Conservation (phyloP, 495 filamentous ascomycete genomes). For the Baudoinia panamericana region DNA sequence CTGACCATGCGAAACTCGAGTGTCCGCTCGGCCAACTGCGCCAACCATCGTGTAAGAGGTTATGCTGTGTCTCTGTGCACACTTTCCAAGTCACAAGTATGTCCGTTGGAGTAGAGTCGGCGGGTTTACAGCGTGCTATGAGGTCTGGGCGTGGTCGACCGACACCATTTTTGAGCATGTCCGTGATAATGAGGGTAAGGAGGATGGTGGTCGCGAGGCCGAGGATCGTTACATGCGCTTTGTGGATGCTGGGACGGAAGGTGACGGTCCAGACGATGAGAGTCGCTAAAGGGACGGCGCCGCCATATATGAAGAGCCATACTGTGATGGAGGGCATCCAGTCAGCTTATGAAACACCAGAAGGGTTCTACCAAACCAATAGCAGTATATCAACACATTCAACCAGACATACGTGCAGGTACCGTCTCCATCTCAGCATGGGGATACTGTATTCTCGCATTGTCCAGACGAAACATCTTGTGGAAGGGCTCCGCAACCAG, state of each 20-base stretch:
- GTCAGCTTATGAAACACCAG: no score
- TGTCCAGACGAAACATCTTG: constrained; percentile 69
- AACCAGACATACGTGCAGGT: constrained; percentile 46
- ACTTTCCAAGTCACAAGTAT: constrained; percentile 41
- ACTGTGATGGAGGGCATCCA: constrained; percentile 33
- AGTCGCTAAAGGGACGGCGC: constrained; percentile 51
- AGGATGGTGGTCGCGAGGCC: constrained; percentile 60
- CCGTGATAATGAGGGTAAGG: constrained; percentile 72
- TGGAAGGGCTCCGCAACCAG: constrained; percentile 75
- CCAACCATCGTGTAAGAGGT: constrained; percentile 46
- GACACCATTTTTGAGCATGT: constrained; percentile 82
- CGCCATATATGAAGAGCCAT: constrained; percentile 65
- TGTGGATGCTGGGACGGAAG: constrained; percentile 51
- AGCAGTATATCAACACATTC: no score
- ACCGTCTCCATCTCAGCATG: constrained; percentile 79
- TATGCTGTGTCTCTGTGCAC: constrained; percentile 36
- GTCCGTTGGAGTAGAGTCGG: constrained; percentile 47
- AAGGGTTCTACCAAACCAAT: no score
- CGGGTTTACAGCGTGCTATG: constrained; percentile 72
- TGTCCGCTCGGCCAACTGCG: constrained; percentile 57
- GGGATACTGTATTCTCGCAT: constrained; percentile 72
- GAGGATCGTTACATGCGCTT: constrained; percentile 73
- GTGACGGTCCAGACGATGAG: constrained; percentile 53
- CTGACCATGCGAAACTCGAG: constrained; percentile 49
- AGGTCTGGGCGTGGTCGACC: constrained; percentile 85